Evolutionary conservation across 805 yeast species (phyloP).

Genomic region (Hanseniaspora singularis): DNA sequence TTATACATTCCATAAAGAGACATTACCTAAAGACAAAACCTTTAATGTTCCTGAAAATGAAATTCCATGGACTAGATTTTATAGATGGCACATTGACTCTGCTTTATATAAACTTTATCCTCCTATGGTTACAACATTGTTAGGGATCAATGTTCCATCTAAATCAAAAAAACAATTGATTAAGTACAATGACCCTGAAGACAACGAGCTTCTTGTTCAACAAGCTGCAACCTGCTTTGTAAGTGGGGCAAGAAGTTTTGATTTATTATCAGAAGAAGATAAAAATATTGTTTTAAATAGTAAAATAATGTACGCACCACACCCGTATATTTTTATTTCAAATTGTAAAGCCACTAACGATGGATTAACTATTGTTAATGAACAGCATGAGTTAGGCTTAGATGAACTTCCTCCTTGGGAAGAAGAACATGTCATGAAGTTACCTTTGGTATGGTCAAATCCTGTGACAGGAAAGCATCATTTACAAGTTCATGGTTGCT

Average conservation of each 20-base stretch:
- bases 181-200: constrained; percentile 52
- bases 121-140: constrained; percentile 71
- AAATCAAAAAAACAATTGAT: constrained; percentile 50
- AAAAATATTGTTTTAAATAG: constrained; percentile 63
- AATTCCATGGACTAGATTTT: constrained; percentile 57
- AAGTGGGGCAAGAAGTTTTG: constrained; percentile 71
- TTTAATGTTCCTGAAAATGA: constrained; percentile 25
- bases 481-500: constrained; percentile 80
- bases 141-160: constrained; percentile 73
- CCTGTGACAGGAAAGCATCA: constrained; percentile 76
- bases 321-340: constrained; percentile 76
- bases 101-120: constrained; percentile 80
- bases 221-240: constrained; percentile 88
- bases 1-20: constrained; percentile 60
- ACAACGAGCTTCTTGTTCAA: constrained; percentile 41
- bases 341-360: constrained; percentile 73
- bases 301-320: constrained; percentile 83
- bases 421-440: constrained; percentile 55
- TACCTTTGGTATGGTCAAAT: constrained; percentile 87
- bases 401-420: constrained; percentile 77
- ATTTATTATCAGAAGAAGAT: constrained; percentile 53
- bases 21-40: constrained; percentile 53
- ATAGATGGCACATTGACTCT: constrained; percentile 90
- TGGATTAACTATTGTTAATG: constrained; percentile 76
- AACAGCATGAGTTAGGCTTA: constrained; percentile 55